Evolutionary conservation across 257 asterid species (phyloP).

Genomic region (Rauvolfia tetraphylla): DNA sequence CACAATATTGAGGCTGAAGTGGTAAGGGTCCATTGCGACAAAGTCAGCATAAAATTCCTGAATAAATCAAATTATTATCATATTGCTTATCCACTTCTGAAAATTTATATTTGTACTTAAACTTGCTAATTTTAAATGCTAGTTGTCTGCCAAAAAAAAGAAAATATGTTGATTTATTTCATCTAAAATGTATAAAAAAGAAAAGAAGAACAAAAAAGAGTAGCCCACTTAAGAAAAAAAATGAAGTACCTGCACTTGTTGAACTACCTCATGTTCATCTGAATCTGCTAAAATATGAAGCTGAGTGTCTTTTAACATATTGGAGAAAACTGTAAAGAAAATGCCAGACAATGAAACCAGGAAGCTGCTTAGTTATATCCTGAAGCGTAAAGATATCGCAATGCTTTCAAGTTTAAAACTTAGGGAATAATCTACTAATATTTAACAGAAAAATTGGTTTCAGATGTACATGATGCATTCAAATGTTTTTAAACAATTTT

Average conservation of each 20-base stretch:
- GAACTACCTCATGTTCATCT: conserved; percentile 90
- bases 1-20: conserved; percentile 68
- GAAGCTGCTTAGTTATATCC: background rate
- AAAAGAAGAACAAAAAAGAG: no score
- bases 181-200: background rate
- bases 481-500: background rate
- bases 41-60: conserved; percentile 97
- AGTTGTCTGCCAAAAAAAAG: background rate
- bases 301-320: conserved; percentile 89
- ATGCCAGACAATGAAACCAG: conserved; percentile 13
- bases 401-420: background rate
- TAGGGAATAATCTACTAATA: no score
- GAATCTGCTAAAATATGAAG: conserved; percentile 94
- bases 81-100: background rate
- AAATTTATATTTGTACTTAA: background rate
- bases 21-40: conserved; percentile 81
- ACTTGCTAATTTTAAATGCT: background rate
- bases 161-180: background rate
- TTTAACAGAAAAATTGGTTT: background rate
- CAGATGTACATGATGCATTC: background rate
- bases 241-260: conserved; percentile 81
- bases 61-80: conserved; percentile 28
- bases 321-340: conserved; percentile 79
- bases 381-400: background rate
- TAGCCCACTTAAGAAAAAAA: background rate